Evolutionary conservation across 2,329 filamentous ascomycete genomes (phyloP).

Genomic region (Aspergillus tamarii): DNA sequence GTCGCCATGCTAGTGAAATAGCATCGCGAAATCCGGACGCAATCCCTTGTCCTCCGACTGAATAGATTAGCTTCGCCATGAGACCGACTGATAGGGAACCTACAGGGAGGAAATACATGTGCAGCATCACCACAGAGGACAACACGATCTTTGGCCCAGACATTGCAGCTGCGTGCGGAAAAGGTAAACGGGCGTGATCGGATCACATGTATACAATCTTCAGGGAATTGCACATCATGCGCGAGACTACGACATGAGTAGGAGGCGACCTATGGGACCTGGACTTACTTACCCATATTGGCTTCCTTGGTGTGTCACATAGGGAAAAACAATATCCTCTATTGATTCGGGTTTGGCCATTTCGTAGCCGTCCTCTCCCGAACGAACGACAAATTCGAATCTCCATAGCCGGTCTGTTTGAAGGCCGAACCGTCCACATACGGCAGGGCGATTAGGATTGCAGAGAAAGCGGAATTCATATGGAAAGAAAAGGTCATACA

Average conservation of each 20-base stretch:
- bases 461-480: conserved; percentile 49
- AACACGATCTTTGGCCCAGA: conserved; percentile 47
- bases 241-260: conserved; percentile 20
- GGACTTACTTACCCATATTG: conserved; percentile 16
- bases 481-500: conserved; percentile 55
- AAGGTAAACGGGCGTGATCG: conserved; percentile 53
- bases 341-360: conserved; percentile 36
- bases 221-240: conserved; percentile 41
- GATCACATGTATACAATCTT: conserved; percentile 52
- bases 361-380: conserved; percentile 31
- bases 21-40: conserved; percentile 47
- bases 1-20: conserved; percentile 41
- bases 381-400: conserved; percentile 37
- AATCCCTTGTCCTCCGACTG: conserved; percentile 48
- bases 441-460: conserved; percentile 47
- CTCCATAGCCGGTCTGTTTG: conserved; percentile 46
- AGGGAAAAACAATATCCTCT: conserved; percentile 32
- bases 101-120: conserved; percentile 57
- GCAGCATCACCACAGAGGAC: conserved; percentile 55
- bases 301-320: conserved; percentile 28
- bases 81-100: conserved; percentile 5
- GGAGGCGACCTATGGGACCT: no score
- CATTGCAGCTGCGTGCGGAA: conserved; percentile 50
- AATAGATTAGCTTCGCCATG: not conserved
- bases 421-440: conserved; percentile 50